phyloP scores from a whole-genome alignment of 257 asterid genomes.

The Gynochthodes officinalis region DNA sequence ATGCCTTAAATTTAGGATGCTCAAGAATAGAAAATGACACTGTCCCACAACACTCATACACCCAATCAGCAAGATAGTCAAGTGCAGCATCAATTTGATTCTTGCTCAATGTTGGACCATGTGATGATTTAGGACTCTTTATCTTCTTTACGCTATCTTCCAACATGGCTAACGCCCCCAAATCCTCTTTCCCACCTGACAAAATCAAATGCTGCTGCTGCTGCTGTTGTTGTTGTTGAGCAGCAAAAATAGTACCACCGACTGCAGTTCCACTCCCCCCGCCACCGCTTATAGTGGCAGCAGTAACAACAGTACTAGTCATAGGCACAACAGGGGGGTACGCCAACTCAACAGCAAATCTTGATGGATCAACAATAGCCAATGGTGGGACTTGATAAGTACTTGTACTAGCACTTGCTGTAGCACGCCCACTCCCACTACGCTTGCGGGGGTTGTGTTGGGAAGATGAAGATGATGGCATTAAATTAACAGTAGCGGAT shows the following conservation, averaged over 20 bases:
- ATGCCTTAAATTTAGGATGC: conserved; percentile 86
- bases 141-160: conserved; percentile 87
- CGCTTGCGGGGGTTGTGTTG: conserved; percentile 48
- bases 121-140: conserved; percentile 76
- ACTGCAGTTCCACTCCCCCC: neutral
- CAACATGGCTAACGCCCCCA: conserved; percentile 80
- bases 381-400: conserved; percentile 49
- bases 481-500: conserved; percentile 20
- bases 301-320: conserved; percentile 34
- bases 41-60: conserved; percentile 84
- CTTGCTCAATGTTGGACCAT: conserved; percentile 56
- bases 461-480: conserved; percentile 21
- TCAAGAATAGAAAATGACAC: conserved; percentile 77
- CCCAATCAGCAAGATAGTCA: conserved; percentile 83
- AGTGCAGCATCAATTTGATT: conserved; percentile 69
- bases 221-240: conserved; percentile 30
- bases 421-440: conserved; percentile 19
- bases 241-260: conserved; percentile 31
- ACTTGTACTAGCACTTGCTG: conserved; percentile 12
- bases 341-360: conserved; percentile 61
- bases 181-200: conserved; percentile 95
- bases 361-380: conserved; percentile 69
- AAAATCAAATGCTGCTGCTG: conserved; percentile 54
- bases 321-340: conserved; percentile 48
- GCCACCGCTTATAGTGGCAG: conserved; percentile 28